Conservation (phyloP, 257 asterid species). For the Dorcoceras hygrometricum region DNA sequence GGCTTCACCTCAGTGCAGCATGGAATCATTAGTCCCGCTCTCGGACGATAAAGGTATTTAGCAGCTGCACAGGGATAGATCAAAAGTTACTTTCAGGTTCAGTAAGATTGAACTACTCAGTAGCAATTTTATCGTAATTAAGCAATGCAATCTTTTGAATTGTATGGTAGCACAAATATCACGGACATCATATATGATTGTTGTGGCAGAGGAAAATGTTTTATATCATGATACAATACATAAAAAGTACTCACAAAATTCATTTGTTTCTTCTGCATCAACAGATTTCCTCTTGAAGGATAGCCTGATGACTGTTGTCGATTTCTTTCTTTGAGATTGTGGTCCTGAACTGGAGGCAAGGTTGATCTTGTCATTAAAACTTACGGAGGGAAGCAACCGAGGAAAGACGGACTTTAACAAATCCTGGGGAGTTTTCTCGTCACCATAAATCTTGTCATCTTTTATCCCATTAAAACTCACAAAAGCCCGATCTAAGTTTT, state of each 20-base stretch:
- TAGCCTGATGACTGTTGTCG: constrained; percentile 69
- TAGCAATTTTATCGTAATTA: too few species aligned
- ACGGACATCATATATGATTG: background rate
- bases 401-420: constrained; percentile 45
- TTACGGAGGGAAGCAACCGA: constrained; percentile 36
- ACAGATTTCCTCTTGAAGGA: constrained; percentile 66
- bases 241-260: constrained; percentile 42
- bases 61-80: constrained; percentile 49
- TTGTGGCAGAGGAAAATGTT: background rate
- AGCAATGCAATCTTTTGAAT: background rate
- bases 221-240: background rate
- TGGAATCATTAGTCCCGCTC: constrained; percentile 67
- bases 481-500: constrained; percentile 38
- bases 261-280: constrained; percentile 51
- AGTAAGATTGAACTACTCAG: background rate
- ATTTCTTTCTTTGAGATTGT: constrained; percentile 53
- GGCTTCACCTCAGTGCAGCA: constrained; percentile 59
- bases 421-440: constrained; percentile 36
- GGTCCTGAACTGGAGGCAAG: constrained; percentile 32
- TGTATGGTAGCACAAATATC: background rate
- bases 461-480: constrained; percentile 41
- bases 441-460: constrained; percentile 31
- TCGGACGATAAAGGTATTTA: constrained; percentile 65
- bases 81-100: constrained; percentile 7
- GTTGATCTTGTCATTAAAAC: constrained; percentile 44